Percentiles rank a stretch among this genome's conserved stretches.
Evolutionary conservation across 2,329 filamentous ascomycete genomes (phyloP).

Genomic region (Fulvia fulva): DNA sequence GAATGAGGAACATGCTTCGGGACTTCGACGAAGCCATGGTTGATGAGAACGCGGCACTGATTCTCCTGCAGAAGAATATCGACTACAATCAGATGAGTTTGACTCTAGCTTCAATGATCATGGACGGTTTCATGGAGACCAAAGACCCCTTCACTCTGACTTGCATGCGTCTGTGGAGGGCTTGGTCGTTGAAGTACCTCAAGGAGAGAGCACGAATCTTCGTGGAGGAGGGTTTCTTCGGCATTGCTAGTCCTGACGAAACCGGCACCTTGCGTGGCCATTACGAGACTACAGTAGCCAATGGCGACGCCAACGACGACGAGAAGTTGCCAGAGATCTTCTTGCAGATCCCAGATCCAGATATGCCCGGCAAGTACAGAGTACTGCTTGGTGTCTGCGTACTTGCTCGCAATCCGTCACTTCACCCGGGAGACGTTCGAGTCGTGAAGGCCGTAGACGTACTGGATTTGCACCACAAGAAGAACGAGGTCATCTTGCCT

Average conservation of each 20-base stretch:
- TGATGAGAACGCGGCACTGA: conserved; percentile 60
- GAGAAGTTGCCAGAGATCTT: conserved; percentile 77
- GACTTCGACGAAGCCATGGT: conserved; percentile 68
- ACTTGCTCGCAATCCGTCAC: conserved; percentile 84
- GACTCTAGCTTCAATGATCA: conserved; percentile 69
- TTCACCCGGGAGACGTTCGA: conserved; percentile 88
- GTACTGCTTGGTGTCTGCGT: conserved; percentile 75
- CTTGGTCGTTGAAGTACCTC: conserved; percentile 83
- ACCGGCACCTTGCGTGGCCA: conserved; percentile 71
- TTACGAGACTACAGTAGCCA: conserved; percentile 35
- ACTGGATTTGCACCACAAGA: conserved; percentile 68
- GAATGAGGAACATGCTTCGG: conserved; percentile 64
- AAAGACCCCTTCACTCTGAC: conserved; percentile 79
- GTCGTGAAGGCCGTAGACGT: conserved; percentile 80
- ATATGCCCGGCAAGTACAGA: conserved; percentile 50
- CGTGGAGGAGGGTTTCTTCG: conserved; percentile 77
- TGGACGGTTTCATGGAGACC: conserved; percentile 70
- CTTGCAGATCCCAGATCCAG: conserved; percentile 65
- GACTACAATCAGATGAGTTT: conserved; percentile 82
- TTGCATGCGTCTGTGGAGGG: conserved; percentile 75
- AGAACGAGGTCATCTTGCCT: conserved; percentile 83
- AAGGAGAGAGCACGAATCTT: conserved; percentile 89
- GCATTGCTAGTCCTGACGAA: conserved; percentile 87
- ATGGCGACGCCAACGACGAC: neutral
- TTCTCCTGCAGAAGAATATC: conserved; percentile 68